These are phyloP conservation scores for Ochetophila trinervis DNA, from an alignment of 306 rosid species.

Conservation along the genomic window DNA sequence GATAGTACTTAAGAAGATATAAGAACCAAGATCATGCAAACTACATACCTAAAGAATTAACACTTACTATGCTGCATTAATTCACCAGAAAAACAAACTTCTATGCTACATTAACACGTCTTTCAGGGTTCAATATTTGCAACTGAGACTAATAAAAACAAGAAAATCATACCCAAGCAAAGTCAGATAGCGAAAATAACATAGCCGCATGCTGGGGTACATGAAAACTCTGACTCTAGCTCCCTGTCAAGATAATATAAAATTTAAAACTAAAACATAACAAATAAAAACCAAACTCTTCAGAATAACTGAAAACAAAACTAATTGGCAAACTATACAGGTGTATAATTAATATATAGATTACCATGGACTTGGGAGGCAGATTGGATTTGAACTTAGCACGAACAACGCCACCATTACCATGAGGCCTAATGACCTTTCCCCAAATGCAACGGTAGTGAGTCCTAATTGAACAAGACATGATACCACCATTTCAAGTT, in stretches of 20 bases:
- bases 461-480: no score
- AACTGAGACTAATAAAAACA: no score
- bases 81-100: no score
- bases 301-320: no score
- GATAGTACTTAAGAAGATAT: no score
- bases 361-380: slow-evolving; percentile 87
- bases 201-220: slow-evolving; percentile 79
- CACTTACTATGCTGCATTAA: background rate
- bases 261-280: slow-evolving; percentile 2
- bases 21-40: background rate
- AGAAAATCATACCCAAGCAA: no score
- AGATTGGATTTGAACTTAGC: slow-evolving; percentile 78
- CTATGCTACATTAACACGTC: no score
- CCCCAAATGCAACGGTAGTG: slow-evolving; percentile 92
- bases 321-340: background rate
- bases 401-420: slow-evolving; percentile 78
- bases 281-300: background rate
- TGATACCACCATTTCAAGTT: no score
- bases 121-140: no score
- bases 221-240: slow-evolving; percentile 70
- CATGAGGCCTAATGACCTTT: slow-evolving; percentile 75
- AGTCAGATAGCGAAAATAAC: no score
- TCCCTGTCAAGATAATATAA: slow-evolving; percentile 42
- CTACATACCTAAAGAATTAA: background rate
- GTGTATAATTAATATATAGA: no score